phyloP scores from a whole-genome alignment of 1,139 yeast species.

The Torulaspora globosa region DNA sequence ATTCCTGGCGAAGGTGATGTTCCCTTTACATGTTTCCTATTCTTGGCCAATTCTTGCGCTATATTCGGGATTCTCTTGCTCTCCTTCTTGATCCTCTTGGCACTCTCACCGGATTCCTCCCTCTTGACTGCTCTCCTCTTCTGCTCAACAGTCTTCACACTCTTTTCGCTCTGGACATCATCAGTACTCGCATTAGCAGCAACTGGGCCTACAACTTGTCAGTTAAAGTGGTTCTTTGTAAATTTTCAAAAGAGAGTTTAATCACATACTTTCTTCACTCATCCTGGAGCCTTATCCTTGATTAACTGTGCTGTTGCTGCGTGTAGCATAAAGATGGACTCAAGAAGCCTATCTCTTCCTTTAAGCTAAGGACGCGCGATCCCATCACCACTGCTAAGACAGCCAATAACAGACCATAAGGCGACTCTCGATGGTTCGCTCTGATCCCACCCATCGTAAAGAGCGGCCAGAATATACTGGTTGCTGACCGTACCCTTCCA shows the following conservation, averaged over 20 bases:
- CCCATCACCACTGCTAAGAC: not conserved
- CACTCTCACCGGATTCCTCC: slow-evolving; percentile 36
- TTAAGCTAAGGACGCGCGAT: not conserved
- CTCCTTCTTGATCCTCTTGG: slow-evolving; percentile 25
- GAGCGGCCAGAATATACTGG: not conserved
- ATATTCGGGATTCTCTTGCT: slow-evolving; percentile 28
- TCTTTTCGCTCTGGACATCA: slow-evolving; percentile 5
- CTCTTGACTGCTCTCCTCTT: slow-evolving; percentile 28
- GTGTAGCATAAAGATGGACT: not conserved
- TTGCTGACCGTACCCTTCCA: not conserved
- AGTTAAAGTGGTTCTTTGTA: not conserved
- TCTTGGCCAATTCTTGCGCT: slow-evolving; percentile 35
- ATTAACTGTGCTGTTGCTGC: not conserved
- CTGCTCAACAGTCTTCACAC: slow-evolving; percentile 6
- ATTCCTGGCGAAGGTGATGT: slow-evolving; percentile 21
- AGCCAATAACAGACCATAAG: not conserved
- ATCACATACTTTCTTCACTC: slow-evolving; percentile 7
- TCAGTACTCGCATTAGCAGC: not conserved
- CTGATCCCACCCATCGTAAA: not conserved
- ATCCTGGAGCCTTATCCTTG: not conserved
- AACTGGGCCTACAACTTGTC: slow-evolving; percentile 1
- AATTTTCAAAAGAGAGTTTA: not conserved
- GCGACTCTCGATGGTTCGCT: not conserved
- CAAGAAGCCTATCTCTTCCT: not conserved
- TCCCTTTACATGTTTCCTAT: slow-evolving; percentile 28